Conservation (phyloP, 495 filamentous ascomycete species). For the Chaetomium fimeti region DNA sequence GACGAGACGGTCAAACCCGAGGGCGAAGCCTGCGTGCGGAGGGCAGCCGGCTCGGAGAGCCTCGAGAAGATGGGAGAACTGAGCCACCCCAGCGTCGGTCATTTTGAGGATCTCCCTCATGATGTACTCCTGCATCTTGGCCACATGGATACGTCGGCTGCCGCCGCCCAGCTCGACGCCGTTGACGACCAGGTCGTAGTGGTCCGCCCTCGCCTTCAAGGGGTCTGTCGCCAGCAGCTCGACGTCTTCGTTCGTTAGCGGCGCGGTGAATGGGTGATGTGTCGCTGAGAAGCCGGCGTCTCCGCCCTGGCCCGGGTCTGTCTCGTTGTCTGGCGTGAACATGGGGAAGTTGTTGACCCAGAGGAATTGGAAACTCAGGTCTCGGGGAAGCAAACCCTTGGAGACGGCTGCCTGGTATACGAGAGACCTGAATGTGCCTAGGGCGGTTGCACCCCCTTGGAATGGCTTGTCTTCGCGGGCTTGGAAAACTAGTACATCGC, state of each 20-base stretch:
- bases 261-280: conserved; percentile 95
- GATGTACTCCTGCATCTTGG: conserved; percentile 78
- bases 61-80: conserved; percentile 81
- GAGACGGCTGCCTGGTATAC: conserved; percentile 66
- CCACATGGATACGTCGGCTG: conserved; percentile 86
- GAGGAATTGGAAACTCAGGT: conserved; percentile 61
- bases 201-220: conserved; percentile 68
- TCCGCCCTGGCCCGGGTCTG: conserved; percentile 81
- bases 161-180: conserved; percentile 93
- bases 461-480: conserved; percentile 64
- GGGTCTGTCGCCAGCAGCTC: conserved; percentile 72
- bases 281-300: conserved; percentile 77
- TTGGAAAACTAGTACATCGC: conserved; percentile 77
- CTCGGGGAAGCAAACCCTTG: conserved; percentile 53
- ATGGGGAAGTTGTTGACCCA: conserved; percentile 93
- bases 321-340: conserved; percentile 68
- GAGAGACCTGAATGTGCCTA: conserved; percentile 72
- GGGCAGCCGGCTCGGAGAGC: conserved; percentile 86
- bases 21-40: conserved; percentile 90
- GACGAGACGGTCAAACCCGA: conserved; percentile 90
- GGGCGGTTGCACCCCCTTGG: conserved; percentile 68
- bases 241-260: conserved; percentile 68
- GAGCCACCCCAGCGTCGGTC: conserved; percentile 59
- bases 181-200: conserved; percentile 95
- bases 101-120: conserved; percentile 76